A percentile compares a stretch with the other conserved stretches of the same genome.
phyloP scores from a whole-genome alignment of 208 protist species.

The Trypanosoma mega region DNA sequence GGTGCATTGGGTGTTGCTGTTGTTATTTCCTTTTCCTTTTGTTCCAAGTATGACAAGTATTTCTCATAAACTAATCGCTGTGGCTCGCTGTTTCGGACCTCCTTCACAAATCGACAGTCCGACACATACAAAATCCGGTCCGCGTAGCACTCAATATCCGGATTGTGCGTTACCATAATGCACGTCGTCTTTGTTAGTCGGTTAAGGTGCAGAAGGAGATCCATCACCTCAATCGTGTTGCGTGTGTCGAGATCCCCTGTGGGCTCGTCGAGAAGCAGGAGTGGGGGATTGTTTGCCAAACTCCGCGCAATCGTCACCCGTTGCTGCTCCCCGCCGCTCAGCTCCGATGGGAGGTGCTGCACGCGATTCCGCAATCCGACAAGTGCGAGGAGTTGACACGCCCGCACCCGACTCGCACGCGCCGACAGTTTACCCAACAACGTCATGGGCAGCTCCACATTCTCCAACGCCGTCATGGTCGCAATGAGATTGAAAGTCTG shows the following conservation, averaged over 20 bases:
- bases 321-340: slow-evolving; percentile 98
- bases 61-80: slow-evolving; percentile 62
- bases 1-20: not conserved
- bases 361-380: slow-evolving; percentile 96
- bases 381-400: slow-evolving; percentile 86
- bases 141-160: slow-evolving; percentile 97
- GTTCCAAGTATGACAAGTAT: slow-evolving; percentile 80
- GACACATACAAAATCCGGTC: slow-evolving; percentile 95
- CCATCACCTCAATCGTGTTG: slow-evolving; percentile 97
- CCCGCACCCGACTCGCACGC: slow-evolving; percentile 80
- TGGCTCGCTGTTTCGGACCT: slow-evolving; percentile 89
- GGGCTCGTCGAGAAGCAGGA: slow-evolving; percentile 97
- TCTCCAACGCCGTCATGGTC: slow-evolving; percentile 96
- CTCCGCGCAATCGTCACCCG: slow-evolving; percentile 92
- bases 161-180: slow-evolving; percentile 98
- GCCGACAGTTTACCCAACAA: slow-evolving; percentile 82
- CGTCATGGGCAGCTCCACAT: slow-evolving; percentile 97
- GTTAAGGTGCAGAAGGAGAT: slow-evolving; percentile 96
- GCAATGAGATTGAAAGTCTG: slow-evolving; percentile 98
- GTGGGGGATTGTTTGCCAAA: slow-evolving; percentile 93
- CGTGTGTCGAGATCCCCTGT: slow-evolving; percentile 95
- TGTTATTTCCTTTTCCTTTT: slow-evolving; percentile 38
- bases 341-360: slow-evolving; percentile 94
- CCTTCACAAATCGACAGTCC: slow-evolving; percentile 90
- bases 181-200: slow-evolving; percentile 90